Evolutionary conservation across 116 monocot genomes (phyloP).

Genomic region (Trichopus zeylanicus): DNA sequence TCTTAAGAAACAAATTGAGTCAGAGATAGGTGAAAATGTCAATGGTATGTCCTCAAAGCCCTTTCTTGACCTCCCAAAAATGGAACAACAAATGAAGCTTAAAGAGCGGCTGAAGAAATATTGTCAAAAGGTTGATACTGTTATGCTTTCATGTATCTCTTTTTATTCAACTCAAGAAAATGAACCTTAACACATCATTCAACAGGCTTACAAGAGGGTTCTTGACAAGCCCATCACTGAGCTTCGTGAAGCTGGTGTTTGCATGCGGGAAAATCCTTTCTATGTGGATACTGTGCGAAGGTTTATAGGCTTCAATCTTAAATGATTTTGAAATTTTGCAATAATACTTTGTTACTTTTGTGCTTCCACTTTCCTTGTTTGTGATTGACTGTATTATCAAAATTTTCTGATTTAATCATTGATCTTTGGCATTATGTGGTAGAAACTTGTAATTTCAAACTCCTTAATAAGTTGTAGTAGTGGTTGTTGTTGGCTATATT

Average conservation of each 20-base stretch:
- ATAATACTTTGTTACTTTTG: background rate
- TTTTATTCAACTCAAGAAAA: background rate
- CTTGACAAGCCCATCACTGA: conserved; percentile 90
- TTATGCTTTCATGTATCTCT: background rate
- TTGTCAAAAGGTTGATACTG: conserved; percentile 72
- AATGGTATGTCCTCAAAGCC: conserved; percentile 37
- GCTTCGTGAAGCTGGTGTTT: conserved; percentile 90
- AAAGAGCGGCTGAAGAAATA: conserved; percentile 94
- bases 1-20: conserved; percentile 91
- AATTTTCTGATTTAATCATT: background rate
- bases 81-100: conserved; percentile 69
- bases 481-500: background rate
- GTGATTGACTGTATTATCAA: background rate
- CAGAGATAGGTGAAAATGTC: conserved; percentile 53
- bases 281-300: conserved; percentile 98
- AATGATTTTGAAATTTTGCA: background rate
- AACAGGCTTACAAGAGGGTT: conserved; percentile 90
- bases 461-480: background rate
- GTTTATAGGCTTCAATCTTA: conserved; percentile 13
- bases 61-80: conserved; percentile 77
- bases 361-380: background rate
- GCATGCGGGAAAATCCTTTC: conserved; percentile 99
- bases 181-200: background rate
- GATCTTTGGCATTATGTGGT: background rate
- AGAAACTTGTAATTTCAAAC: background rate